Evolutionary conservation across 169 alveolate genomes (phyloP), one percentile per base, ranked within the genome.

Genomic region (Miamiensis avidus): DNA sequence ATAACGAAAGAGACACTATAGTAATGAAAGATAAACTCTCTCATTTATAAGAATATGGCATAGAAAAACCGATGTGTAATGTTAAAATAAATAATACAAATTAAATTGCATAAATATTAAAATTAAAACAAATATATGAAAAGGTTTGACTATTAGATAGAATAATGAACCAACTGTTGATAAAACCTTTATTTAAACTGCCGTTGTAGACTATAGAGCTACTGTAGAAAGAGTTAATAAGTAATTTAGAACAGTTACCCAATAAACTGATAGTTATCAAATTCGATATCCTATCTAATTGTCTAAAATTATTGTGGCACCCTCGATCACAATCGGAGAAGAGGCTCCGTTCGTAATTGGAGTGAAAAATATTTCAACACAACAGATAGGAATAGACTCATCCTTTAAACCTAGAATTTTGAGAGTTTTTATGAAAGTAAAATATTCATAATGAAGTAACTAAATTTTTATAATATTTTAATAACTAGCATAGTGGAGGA

Each of bases 261-360:
- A 77, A 15, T 1, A 27, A 25, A 1, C 75, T 4, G 64, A 64
- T 25, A 25, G 33, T 4, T 77, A 77, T 77, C n/a, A 32, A 33
- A 27, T 77, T 26, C 15, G 74, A 34, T 77, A 27, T 77, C 82
- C 82, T 34, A 31, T 77, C 64, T 33, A 77, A 27, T 16, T 77
- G 20, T 77, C 82, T 0, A 30, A 33, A 33, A 33, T 77, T 26
- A 27, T 33, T 26, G 72, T 77, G 0, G 34, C 64, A 77, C 27
- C 34, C 11, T 77, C 82, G 0, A 33, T 77, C 26, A 25, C 31
- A 27, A 26, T 26, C 15, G 64, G 64, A 32, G 82, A 77, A 27
- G 82, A 77, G 25, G 82, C 82, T 0, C 82, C 82, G 0, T 25
- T 77, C 15, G 82, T 69, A 20, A 33, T 77, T n/a, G 64, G 82